Evolutionary conservation across 129 eudicot genomes (phyloP), one percentile per base, ranked within the genome.

Genomic region (Chrysanthemum makinoi): DNA sequence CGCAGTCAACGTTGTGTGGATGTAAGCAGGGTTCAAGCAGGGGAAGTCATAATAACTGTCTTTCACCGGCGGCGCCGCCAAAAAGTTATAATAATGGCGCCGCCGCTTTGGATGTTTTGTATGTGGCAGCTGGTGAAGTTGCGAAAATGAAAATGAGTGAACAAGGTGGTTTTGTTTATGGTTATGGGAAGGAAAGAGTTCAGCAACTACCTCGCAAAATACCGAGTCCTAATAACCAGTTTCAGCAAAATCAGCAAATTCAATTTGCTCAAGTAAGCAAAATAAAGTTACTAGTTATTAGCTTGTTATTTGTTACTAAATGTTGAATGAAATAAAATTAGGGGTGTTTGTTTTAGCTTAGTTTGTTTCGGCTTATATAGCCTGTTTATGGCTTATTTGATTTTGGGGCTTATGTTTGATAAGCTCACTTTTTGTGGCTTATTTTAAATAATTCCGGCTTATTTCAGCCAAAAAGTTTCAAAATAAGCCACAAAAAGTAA

Each of bases 61-160:
- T 17, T 12, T 84, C 88, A 3, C 83, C 72, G 66, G 85, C 72
- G 4, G 81, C 9, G 77, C 83, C 74, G n/a, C 84, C 10, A 73
- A 79, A n/a, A 80, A 74, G 63, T 11, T 59, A 54, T 3, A 6
- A 49, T 0, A 72, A 65, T 10, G 86, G 75, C 2, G 26, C 16
- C 13, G 56, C 78, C 3, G 69, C 88, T 0, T 79, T 81, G 87
- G 87, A 80, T 28, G 74, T 84, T 26, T 85, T 91, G 0, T 76
- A 62, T 47, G 88, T 83, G 9, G 96, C 96, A 9, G 95, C 95
- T 1, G 95, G 86, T 24, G 91, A 92, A 79, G 83, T 87, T 14
- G 89, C 85, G 6, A 80, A 87, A 72, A 33, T 85, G 88, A 84
- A 84, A n/a, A 75, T 65, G 85, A 28, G 47, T 2, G 83, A 80